Base-by-base conservation (phyloP, 495 filamentous ascomycete species). In the Xylaria flabelliformis region DNA sequence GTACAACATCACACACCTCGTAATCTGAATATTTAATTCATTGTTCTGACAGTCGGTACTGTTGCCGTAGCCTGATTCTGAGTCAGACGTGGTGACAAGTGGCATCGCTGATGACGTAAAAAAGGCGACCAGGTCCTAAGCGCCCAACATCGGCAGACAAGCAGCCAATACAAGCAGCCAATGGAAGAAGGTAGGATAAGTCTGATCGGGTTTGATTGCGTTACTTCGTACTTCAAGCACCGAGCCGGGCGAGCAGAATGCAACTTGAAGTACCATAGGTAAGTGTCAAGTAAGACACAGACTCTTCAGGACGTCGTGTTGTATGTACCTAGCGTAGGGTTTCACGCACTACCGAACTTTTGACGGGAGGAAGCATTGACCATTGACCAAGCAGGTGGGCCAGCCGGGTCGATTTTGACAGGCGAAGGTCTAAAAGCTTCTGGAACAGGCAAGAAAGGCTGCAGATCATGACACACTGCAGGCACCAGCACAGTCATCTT, bases 401-500 rank as follows among this genome's bases (percentile, higher is more conserved):
- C 50, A 71, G 69, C 48, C 61, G 36, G 46, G 34, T 44, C 65
- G 53, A 58, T 44, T 55, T 56, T 9, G 15, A 56, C 15, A 34
- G 64, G 32, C 3, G 24, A 12, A 46, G 26, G n/a, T 41, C 42
- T 41, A 9, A 72, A 61, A 61, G 51, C 62, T 72, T 72, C 70
- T 72, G 44, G 70, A 72, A 72, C 44, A 34, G 51, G 48, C n/a
- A 64, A 56, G 9, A 62, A 64, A 66, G 26, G 21, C 12, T 50
- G 61, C 17, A 29, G 61, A 48, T 65, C 32, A 59, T 56, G 61
- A 53, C 62, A 53, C 46, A 71, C 61, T 71, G 50, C 61, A 65
- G 58, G 21, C 48, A 69, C 68, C 58, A 39, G 51, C 56, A 65
- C 69, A 71, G 61, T 71, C 69, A 71, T 64, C 61, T 39, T 32